These are phyloP conservation scores for Hypsizygus marmoreus DNA, from an alignment of 768 basidiomycete species.

Conservation along the genomic window DNA sequence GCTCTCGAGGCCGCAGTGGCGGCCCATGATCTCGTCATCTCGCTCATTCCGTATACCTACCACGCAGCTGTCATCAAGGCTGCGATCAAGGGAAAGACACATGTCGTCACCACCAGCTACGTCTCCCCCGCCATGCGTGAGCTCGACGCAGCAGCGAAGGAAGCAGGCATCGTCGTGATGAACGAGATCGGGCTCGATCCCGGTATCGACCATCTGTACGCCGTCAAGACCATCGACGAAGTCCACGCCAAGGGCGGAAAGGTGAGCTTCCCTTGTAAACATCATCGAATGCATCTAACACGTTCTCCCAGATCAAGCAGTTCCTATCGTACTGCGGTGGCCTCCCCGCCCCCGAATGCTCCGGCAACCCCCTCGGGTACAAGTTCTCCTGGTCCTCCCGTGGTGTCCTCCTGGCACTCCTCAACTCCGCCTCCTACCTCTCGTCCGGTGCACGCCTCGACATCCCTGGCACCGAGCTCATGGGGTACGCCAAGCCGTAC, in stretches of 20 bases:
- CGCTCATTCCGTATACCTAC: constrained; percentile 93
- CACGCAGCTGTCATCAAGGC: constrained; percentile 91
- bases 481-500: constrained; percentile 90
- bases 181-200: constrained; percentile 99
- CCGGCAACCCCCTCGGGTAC: constrained; percentile 96
- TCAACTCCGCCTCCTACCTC: constrained; percentile 86
- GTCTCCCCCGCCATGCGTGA: constrained; percentile 90
- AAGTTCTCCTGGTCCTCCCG: constrained; percentile 99
- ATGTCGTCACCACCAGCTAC: constrained; percentile 97
- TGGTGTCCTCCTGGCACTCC: constrained; percentile 91
- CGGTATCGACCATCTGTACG: constrained; percentile 92
- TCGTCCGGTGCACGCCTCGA: constrained; percentile 62
- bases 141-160: constrained; percentile 77
- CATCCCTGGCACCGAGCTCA: constrained; percentile 80
- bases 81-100: constrained; percentile 84
- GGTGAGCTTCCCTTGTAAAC: constrained; percentile 40
- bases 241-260: constrained; percentile 95
- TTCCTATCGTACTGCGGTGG: constrained; percentile 97
- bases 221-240: constrained; percentile 91
- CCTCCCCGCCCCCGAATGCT: constrained; percentile 87
- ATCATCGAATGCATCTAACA: constrained; percentile 3
- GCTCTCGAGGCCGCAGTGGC: constrained; percentile 83
- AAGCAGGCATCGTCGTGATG: constrained; percentile 90
- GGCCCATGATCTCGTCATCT: constrained; percentile 90
- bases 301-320: constrained; percentile 64